These are phyloP conservation scores for Coemansia sp. DNA, from an alignment of 192 early-diverging fungal species.

Conservation along the genomic window DNA sequence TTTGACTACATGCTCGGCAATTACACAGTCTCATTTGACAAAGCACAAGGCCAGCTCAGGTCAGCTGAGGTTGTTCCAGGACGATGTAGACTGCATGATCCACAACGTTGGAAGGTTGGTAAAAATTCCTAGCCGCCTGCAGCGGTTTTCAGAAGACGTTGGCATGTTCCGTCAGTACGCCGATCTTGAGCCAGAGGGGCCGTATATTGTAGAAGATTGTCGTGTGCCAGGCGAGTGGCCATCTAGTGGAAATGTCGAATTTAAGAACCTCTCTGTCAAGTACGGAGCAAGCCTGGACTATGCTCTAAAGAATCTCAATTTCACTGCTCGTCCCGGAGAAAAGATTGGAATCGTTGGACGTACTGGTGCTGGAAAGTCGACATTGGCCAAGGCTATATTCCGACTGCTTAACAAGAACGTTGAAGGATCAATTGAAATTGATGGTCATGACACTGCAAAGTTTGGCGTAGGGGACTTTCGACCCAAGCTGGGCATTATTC, in stretches of 20 bases:
- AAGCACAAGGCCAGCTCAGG: not conserved
- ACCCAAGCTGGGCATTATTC: conserved; percentile 59
- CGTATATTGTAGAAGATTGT: conserved; percentile 21
- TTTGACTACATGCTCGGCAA: not conserved
- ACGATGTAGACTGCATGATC: not conserved
- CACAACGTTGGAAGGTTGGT: not conserved
- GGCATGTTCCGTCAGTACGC: not conserved
- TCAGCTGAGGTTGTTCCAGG: not conserved
- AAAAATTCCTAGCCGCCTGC: not conserved
- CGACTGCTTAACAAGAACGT: conserved; percentile 58
- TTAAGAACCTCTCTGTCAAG: conserved; percentile 56
- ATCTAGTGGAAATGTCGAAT: conserved; percentile 54
- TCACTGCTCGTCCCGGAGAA: conserved; percentile 60
- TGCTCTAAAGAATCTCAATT: conserved; percentile 60
- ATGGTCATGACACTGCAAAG: conserved; percentile 64
- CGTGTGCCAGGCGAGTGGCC: conserved; percentile 61
- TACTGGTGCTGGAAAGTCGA: conserved; percentile 71
- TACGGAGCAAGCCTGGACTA: conserved; percentile 58
- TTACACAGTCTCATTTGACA: not conserved
- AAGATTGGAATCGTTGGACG: conserved; percentile 71
- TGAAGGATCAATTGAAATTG: conserved; percentile 63
- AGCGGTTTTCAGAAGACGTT: not conserved
- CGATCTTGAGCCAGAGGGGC: conserved; percentile 48
- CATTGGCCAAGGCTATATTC: conserved; percentile 63
- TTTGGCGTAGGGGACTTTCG: conserved; percentile 55